Conservation (phyloP, 768 basidiomycete species). For the Bullera alba region DNA sequence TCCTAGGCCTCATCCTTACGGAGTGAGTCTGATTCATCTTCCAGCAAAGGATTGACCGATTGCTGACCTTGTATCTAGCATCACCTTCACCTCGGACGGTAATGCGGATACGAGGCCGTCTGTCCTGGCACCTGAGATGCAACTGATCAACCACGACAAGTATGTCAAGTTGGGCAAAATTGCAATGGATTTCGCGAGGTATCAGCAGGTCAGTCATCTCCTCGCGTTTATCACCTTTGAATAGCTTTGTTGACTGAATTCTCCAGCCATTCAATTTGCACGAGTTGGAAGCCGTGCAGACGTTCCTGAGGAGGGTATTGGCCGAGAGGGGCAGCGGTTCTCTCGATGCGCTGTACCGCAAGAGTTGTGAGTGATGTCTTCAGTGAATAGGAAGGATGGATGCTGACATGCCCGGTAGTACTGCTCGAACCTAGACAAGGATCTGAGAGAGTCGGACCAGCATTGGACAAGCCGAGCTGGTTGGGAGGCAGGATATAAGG, state of each 20-base stretch:
- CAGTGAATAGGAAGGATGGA: not conserved
- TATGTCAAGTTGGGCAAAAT: slow-evolving; percentile 85
- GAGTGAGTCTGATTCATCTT: slow-evolving; percentile 32
- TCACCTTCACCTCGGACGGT: slow-evolving; percentile 93
- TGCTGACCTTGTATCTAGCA: slow-evolving; percentile 33
- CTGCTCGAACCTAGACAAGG: slow-evolving; percentile 43
- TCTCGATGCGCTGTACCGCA: slow-evolving; percentile 41
- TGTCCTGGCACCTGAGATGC: slow-evolving; percentile 65
- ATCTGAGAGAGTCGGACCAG: slow-evolving; percentile 26
- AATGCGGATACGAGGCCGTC: slow-evolving; percentile 80
- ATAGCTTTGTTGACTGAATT: slow-evolving; percentile 1
- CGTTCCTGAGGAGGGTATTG: slow-evolving; percentile 32
- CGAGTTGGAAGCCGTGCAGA: slow-evolving; percentile 79
- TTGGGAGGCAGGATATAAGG: slow-evolving; percentile 19
- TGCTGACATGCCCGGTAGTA: slow-evolving; percentile 19
- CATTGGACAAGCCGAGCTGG: slow-evolving; percentile 40
- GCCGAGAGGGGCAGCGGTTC: slow-evolving; percentile 40
- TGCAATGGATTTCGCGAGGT: slow-evolving; percentile 58
- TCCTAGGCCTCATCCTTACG: slow-evolving; percentile 63
- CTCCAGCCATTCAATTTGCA: slow-evolving; percentile 58
- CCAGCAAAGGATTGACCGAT: too few species aligned
- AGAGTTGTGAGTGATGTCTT: slow-evolving; percentile 31
- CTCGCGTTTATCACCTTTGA: not conserved
- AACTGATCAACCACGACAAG: slow-evolving; percentile 91
- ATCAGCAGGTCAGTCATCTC: slow-evolving; percentile 33